Base-by-base conservation (phyloP, 2,329 filamentous ascomycete genomes). In the Talaromyces rugulosus region DNA sequence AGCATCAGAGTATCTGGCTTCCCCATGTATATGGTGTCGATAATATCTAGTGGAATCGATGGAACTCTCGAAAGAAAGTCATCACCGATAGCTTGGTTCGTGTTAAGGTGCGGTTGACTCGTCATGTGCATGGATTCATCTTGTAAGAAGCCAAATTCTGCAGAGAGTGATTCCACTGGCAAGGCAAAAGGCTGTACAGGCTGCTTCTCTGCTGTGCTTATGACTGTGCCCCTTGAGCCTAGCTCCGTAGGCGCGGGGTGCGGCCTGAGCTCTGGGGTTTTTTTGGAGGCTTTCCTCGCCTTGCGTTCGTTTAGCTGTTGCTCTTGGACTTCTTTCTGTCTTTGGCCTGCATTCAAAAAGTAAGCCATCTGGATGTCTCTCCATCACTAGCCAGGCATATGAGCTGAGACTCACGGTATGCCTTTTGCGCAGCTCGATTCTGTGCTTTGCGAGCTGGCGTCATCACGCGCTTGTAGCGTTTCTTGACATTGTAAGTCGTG, bases 361-460 rank as follows among this genome's bases (percentile, higher is more conserved):
- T 53, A 1, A 53, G 50, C 18, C 11, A 53, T 53, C 28, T 18
- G 11, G 11, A 5, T 23, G 44, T 2, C 18, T 27, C 8, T 3
- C n/a, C 1, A 27, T 12, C 3, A 47, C 18, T 27, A 28, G 18
- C 27, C 4, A n/a, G 28, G 5, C 6, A 8, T 6, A 16, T 4
- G 50, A 28, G 34, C 40, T 47, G 18, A 4, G n/a, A 50, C 60
- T 50, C 33, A 62, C 60, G 60, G 33, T 50, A 62, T 31, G 52
- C 30, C 51, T 54, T 58, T 27, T 62, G 60, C 18, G 60, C 60
- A 33, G 57, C 30, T 27, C 60, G 55, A 27, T 62, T 62, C 6
- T 62, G 60, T 30, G 57, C 60, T 42, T 62, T 58, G 12, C 56
- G 56, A 31, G 60, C 60, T 3, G 56, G 55, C 11, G 60, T 62